These are phyloP conservation scores for Mollisiaceae sp. DNA, from an alignment of 2,329 filamentous ascomycete genomes.

Conservation along the genomic window DNA sequence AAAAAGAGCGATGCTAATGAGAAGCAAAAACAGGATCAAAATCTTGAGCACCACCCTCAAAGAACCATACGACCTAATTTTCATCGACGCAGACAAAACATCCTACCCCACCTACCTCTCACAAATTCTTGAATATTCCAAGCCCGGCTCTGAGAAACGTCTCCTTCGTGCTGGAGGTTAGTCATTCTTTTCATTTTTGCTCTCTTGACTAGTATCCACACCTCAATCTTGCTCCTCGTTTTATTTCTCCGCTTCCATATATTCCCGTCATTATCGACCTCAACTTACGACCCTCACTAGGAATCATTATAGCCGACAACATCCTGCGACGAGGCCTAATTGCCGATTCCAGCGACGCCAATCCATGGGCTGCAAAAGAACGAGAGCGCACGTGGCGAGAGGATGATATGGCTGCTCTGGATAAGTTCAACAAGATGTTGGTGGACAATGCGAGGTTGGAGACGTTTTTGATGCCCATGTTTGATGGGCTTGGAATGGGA, in stretches of 20 bases:
- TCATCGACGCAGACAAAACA: constrained; percentile 59
- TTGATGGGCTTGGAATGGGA: constrained; percentile 47
- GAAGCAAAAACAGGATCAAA: not conserved
- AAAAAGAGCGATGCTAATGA: not conserved
- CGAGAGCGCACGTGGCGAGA: constrained; percentile 19
- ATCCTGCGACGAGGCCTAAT: constrained; percentile 55
- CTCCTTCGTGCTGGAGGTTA: constrained; percentile 56
- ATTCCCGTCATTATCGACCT: not conserved
- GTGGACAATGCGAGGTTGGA: constrained; percentile 43
- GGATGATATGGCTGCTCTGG: constrained; percentile 35
- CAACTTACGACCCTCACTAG: not conserved
- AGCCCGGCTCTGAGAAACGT: constrained; percentile 44
- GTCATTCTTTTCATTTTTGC: not conserved
- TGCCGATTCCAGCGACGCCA: constrained; percentile 45
- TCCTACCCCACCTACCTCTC: constrained; percentile 56
- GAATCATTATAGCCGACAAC: constrained; percentile 57
- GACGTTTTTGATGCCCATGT: constrained; percentile 46
- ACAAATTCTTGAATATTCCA: constrained; percentile 51
- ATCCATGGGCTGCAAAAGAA: constrained; percentile 36
- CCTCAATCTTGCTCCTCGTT: no score
- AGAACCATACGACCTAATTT: constrained; percentile 58
- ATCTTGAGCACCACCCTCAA: constrained; percentile 10
- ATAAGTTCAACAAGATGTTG: constrained; percentile 45
- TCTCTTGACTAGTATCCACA: not conserved
- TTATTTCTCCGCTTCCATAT: not conserved